Evolutionary conservation across 2,329 filamentous ascomycete species (phyloP).

Genomic region (Fusarium sp.): DNA sequence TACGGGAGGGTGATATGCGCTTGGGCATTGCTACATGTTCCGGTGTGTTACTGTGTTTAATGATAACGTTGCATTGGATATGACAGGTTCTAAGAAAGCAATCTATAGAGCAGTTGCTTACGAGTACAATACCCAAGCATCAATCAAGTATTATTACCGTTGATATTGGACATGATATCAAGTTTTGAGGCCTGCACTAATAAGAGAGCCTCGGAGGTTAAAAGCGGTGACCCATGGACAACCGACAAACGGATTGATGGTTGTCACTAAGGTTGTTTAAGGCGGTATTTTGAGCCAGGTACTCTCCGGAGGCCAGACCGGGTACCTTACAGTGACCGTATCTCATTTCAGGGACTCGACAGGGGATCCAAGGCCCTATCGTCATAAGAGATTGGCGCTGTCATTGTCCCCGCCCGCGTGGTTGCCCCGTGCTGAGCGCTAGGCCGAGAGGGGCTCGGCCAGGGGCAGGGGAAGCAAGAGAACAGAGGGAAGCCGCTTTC

Average conservation of each 20-base stretch:
- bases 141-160: conserved; percentile 15
- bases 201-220: conserved; percentile 8
- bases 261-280: not conserved
- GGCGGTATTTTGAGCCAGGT: conserved; percentile 33
- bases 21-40: conserved; percentile 8
- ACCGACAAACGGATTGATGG: not conserved
- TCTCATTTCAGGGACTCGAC: conserved; percentile 42
- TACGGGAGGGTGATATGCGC: conserved; percentile 5
- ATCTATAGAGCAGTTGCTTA: conserved; percentile 2
- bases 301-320: conserved; percentile 9
- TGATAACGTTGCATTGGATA: conserved; percentile 15
- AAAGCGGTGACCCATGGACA: not conserved
- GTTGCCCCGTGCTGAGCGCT: conserved; percentile 42
- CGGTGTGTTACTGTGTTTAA: conserved; percentile 10
- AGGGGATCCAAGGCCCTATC: conserved; percentile 20
- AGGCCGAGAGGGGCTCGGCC: conserved; percentile 34
- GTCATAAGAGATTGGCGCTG: conserved; percentile 21
- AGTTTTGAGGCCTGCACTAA: conserved; percentile 1
- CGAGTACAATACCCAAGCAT: conserved; percentile 4
- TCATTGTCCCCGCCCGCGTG: conserved; percentile 25
- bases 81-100: not conserved
- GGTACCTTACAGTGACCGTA: conserved; percentile 38
- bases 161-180: conserved; percentile 10
- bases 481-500: conserved; percentile 20
- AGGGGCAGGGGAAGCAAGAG: conserved; percentile 23